These are phyloP conservation scores for Rhodotorula sp. DNA, from an alignment of 1,284 basidiomycete genomes.

Conservation along the genomic window DNA sequence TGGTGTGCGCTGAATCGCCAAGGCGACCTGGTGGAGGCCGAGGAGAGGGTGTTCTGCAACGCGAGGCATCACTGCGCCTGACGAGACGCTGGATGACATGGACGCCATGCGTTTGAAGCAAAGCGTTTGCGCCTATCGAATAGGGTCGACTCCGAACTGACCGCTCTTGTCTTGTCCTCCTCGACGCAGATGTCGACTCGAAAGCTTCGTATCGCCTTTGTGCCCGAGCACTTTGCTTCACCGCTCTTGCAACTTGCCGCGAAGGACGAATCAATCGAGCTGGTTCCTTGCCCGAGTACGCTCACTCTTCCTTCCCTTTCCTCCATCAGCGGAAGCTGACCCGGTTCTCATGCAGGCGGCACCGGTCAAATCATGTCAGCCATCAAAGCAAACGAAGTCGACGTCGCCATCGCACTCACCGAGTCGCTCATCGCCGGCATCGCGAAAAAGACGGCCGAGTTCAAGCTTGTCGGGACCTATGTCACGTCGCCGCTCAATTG, in stretches of 20 bases:
- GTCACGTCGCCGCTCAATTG: constrained; percentile 62
- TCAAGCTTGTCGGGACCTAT: constrained; percentile 90
- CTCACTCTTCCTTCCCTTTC: not conserved
- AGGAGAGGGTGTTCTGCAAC: too few relatives aligned
- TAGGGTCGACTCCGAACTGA: too few relatives aligned
- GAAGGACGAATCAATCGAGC: constrained; percentile 58
- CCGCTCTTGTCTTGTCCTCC: not conserved
- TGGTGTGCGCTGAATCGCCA: too few relatives aligned
- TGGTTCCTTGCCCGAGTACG: constrained; percentile 85
- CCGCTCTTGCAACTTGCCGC: constrained; percentile 74
- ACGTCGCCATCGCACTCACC: constrained; percentile 84
- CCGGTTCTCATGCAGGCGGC: constrained; percentile 59
- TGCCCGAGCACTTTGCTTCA: constrained; percentile 86
- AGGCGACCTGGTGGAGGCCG: too few relatives aligned
- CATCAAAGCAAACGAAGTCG: constrained; percentile 78
- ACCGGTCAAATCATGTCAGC: constrained; percentile 86
- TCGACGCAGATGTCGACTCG: constrained; percentile 1
- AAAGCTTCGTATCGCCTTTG: constrained; percentile 33
- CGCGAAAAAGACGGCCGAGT: constrained; percentile 78
- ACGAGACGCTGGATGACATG: too few relatives aligned
- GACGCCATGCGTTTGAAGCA: too few relatives aligned
- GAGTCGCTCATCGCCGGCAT: constrained; percentile 91
- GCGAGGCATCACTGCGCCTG: too few relatives aligned
- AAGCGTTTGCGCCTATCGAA: too few relatives aligned
- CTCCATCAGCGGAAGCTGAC: not conserved